phyloP scores from a whole-genome alignment of 352 stramenopile species.

The Globisporangium uncinulatum region DNA sequence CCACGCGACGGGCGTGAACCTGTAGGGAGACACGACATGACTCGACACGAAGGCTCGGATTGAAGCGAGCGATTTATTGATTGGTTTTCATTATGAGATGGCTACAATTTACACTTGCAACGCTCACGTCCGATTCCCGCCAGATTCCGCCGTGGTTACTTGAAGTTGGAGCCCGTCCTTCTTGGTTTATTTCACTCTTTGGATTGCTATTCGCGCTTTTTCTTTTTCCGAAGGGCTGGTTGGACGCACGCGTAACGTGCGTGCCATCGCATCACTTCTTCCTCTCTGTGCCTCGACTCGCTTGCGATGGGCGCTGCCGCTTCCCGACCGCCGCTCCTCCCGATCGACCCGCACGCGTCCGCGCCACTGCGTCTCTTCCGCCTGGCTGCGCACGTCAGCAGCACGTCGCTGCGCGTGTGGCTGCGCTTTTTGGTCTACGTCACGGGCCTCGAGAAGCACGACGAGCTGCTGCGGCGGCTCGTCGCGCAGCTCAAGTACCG shows the following conservation, averaged over 20 bases:
- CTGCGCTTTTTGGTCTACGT: slow-evolving; percentile 79
- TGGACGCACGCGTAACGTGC: neutral
- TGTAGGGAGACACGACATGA: slow-evolving; percentile 12
- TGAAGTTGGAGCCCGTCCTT: no score
- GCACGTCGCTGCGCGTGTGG: slow-evolving; percentile 40
- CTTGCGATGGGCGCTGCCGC: neutral
- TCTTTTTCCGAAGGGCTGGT: neutral
- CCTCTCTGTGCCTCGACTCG: neutral
- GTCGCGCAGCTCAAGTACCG: slow-evolving; percentile 36
- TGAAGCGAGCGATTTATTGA: no score
- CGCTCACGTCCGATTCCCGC: no score
- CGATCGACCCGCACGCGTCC: neutral
- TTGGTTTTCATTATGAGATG: no score
- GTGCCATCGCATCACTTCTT: neutral
- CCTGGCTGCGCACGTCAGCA: slow-evolving; percentile 17
- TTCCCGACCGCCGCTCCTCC: neutral
- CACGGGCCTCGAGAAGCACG: slow-evolving; percentile 62
- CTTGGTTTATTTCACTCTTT: no score
- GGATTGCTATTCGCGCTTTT: neutral
- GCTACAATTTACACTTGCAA: no score
- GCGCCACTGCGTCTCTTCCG: slow-evolving; percentile 11
- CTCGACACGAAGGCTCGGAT: no score
- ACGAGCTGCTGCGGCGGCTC: slow-evolving; percentile 38
- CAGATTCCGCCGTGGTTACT: no score
- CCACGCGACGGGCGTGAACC: slow-evolving; percentile 72